Conservation (phyloP, 352 stramenopile species). For the Phytophthora cactorum region DNA sequence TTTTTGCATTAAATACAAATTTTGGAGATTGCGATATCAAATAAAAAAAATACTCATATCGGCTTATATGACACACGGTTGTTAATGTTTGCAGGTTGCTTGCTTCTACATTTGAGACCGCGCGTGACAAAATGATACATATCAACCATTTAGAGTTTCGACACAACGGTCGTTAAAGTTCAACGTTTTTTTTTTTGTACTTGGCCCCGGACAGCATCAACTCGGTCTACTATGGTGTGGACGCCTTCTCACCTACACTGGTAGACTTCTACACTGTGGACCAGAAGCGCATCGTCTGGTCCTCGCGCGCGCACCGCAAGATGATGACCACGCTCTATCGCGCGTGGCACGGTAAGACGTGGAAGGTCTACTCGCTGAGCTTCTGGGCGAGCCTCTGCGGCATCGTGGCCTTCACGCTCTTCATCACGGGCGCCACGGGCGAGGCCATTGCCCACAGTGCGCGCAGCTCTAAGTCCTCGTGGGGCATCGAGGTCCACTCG, state of each 20-base stretch:
- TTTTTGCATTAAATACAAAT: too few relatives aligned
- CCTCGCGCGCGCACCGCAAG: conserved; percentile 85
- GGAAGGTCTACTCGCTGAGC: conserved; percentile 79
- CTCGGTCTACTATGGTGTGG: conserved; percentile 88
- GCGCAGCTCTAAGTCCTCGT: conserved; percentile 31
- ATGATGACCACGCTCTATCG: conserved; percentile 89
- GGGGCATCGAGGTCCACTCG: conserved; percentile 34
- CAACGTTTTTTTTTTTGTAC: too few relatives aligned
- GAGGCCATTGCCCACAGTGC: conserved; percentile 62
- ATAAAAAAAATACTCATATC: too few relatives aligned
- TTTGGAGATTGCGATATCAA: too few relatives aligned
- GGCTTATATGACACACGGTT: too few relatives aligned
- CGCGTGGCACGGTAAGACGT: conserved; percentile 71
- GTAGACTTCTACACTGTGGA: conserved; percentile 88
- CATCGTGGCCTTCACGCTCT: conserved; percentile 61
- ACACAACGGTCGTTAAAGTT: too few relatives aligned
- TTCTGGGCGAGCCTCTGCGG: conserved; percentile 71
- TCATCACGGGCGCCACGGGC: conserved; percentile 63
- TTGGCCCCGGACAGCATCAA: conserved; percentile 72
- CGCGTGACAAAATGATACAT: too few relatives aligned
- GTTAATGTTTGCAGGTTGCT: too few relatives aligned
- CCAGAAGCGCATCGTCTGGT: conserved; percentile 89
- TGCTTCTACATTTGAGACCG: too few relatives aligned
- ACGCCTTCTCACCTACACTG: conserved; percentile 86
- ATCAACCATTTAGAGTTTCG: too few relatives aligned